Evolutionary conservation across 768 basidiomycete genomes (phyloP).

Genomic region (Suillus clintonianus): DNA sequence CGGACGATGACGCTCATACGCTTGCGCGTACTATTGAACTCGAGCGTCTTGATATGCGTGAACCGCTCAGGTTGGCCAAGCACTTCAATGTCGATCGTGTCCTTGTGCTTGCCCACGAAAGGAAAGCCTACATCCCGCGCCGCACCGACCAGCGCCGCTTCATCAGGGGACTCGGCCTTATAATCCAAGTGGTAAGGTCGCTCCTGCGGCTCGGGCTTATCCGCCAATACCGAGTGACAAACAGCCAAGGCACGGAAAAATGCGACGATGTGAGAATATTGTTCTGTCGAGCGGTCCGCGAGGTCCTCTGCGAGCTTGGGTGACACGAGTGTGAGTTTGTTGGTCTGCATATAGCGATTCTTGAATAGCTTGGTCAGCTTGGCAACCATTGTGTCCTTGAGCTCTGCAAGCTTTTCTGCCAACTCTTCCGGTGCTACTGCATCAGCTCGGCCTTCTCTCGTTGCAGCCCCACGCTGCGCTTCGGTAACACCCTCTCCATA

Average conservation of each 20-base stretch:
- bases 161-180: conserved; percentile 96
- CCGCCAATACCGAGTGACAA: conserved; percentile 90
- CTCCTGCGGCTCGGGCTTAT: conserved; percentile 62
- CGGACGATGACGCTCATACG: conserved; percentile 94
- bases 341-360: conserved; percentile 81
- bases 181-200: conserved; percentile 74
- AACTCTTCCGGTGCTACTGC: conserved; percentile 72
- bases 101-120: conserved; percentile 76
- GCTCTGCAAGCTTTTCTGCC: conserved; percentile 55
- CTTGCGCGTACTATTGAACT: conserved; percentile 94
- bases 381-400: conserved; percentile 77
- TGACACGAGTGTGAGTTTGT: conserved; percentile 86
- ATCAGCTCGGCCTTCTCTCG: conserved; percentile 73
- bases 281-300: conserved; percentile 55
- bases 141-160: conserved; percentile 89
- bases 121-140: conserved; percentile 94
- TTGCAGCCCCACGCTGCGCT: conserved; percentile 90
- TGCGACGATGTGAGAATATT: conserved; percentile 67
- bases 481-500: conserved; percentile 97
- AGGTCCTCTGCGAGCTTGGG: conserved; percentile 83
- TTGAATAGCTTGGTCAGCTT: conserved; percentile 80
- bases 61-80: conserved; percentile 87
- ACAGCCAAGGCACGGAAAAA: conserved; percentile 96
- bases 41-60: conserved; percentile 76
- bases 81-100: conserved; percentile 84